Conservation (phyloP, 2,329 filamentous ascomycete genomes). For the Zymoseptoria brevis region DNA sequence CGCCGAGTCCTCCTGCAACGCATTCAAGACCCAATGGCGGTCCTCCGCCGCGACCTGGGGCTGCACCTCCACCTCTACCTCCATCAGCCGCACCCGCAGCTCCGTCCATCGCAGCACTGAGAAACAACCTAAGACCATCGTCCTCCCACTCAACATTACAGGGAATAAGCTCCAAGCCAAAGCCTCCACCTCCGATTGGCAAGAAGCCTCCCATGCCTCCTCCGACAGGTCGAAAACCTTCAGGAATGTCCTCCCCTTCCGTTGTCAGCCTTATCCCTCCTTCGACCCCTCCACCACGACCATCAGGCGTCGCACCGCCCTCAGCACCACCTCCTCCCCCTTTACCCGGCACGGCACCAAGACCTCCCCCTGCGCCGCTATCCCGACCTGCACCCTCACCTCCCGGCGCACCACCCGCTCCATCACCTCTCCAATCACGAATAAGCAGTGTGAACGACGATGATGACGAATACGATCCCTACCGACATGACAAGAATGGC, state of each 20-base stretch:
- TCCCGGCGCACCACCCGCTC: slow-evolving; percentile 44
- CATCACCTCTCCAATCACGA: slow-evolving; percentile 33
- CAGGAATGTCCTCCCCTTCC: slow-evolving; percentile 35
- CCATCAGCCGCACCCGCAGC: slow-evolving; percentile 42
- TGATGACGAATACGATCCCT: slow-evolving; percentile 18
- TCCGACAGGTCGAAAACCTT: slow-evolving; percentile 50
- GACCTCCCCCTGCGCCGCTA: slow-evolving; percentile 10
- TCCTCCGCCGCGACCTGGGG: slow-evolving; percentile 34
- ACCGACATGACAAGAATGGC: slow-evolving; percentile 26
- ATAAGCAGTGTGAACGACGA: slow-evolving; percentile 11
- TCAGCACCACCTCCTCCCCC: slow-evolving; percentile 40
- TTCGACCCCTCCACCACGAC: slow-evolving; percentile 28
- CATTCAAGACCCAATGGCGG: slow-evolving; percentile 35
- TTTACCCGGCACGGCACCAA: slow-evolving; percentile 23
- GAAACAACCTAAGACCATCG: slow-evolving; percentile 46
- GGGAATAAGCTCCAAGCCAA: slow-evolving; percentile 45
- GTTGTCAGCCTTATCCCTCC: slow-evolving; percentile 27
- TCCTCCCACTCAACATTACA: slow-evolving; percentile 51
- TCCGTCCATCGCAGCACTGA: slow-evolving; percentile 41
- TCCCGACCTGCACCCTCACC: slow-evolving; percentile 13
- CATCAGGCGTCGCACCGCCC: slow-evolving; percentile 58
- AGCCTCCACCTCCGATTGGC: slow-evolving; percentile 67
- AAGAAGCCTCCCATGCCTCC: slow-evolving; percentile 62
- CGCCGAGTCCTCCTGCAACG: slow-evolving; percentile 25
- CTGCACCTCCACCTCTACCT: slow-evolving; percentile 47